Evolutionary conservation across 768 basidiomycete genomes (phyloP).

Genomic region (Termitomyces sp.): DNA sequence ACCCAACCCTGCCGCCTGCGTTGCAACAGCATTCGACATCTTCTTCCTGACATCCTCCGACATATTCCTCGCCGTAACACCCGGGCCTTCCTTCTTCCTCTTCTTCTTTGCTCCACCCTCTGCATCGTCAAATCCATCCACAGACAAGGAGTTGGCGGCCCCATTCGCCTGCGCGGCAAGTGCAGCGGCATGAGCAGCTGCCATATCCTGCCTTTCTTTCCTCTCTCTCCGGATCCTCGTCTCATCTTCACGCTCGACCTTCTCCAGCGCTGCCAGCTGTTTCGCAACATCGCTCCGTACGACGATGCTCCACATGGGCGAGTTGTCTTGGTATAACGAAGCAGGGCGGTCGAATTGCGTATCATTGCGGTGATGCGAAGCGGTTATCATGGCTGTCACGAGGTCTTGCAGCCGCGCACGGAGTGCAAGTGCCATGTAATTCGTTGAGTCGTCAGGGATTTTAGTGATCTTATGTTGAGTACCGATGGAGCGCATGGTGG

Average conservation of each 20-base stretch:
- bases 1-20: constrained; percentile 80
- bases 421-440: constrained; percentile 75
- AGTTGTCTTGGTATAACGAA: constrained; percentile 56
- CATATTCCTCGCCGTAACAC: constrained; percentile 85
- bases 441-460: constrained; percentile 65
- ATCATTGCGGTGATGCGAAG: constrained; percentile 63
- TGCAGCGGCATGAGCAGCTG: constrained; percentile 63
- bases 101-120: constrained; percentile 67
- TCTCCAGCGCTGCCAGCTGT: constrained; percentile 70
- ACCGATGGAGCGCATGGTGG: constrained; percentile 64
- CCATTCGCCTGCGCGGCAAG: constrained; percentile 52
- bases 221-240: constrained; percentile 66
- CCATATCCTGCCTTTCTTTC: constrained; percentile 69
- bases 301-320: constrained; percentile 79
- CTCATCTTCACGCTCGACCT: constrained; percentile 81
- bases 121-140: constrained; percentile 33
- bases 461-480: constrained; percentile 61
- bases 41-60: constrained; percentile 89
- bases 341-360: constrained; percentile 65
- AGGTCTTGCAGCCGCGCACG: constrained; percentile 70
- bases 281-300: constrained; percentile 78
- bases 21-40: constrained; percentile 85
- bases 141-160: constrained; percentile 16
- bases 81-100: constrained; percentile 78
- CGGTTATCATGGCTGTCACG: constrained; percentile 60